These are phyloP conservation scores for Trichoderma hamatum DNA, from an alignment of 2,329 filamentous ascomycete species.

Conservation along the genomic window DNA sequence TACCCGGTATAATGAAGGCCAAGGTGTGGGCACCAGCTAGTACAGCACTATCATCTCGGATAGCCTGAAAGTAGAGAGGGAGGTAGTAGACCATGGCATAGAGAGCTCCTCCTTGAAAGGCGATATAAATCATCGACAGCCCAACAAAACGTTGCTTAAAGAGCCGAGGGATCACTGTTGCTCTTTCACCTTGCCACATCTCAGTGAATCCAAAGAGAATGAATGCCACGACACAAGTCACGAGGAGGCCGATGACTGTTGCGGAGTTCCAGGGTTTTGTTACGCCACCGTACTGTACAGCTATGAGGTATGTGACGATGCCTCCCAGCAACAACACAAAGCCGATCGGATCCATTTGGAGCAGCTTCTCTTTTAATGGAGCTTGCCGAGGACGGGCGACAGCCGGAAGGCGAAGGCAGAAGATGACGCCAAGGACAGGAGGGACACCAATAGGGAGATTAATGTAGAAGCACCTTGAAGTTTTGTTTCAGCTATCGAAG, in stretches of 20 bases:
- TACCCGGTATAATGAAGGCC: constrained; percentile 39
- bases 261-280: constrained; percentile 43
- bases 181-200: constrained; percentile 43
- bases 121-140: constrained; percentile 38
- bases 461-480: constrained; percentile 34
- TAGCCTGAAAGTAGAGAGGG: constrained; percentile 45
- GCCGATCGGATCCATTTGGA: constrained; percentile 43
- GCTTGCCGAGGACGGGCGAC: constrained; percentile 37
- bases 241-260: constrained; percentile 44
- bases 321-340: constrained; percentile 36
- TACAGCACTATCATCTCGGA: constrained; percentile 41
- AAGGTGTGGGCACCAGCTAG: constrained; percentile 45
- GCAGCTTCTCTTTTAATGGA: constrained; percentile 42
- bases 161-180: constrained; percentile 42
- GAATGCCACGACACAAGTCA: constrained; percentile 38
- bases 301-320: constrained; percentile 50
- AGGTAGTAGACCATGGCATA: constrained; percentile 46
- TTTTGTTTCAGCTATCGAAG: neutral
- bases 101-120: constrained; percentile 44
- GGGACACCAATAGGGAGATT: constrained; percentile 36
- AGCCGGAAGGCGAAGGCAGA: constrained; percentile 41
- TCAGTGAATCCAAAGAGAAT: constrained; percentile 41
- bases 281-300: constrained; percentile 49
- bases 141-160: constrained; percentile 40
- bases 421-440: constrained; percentile 31